A percentile compares a stretch with the other conserved stretches of the same genome.
phyloP scores from a whole-genome alignment of 345 rosid genomes.

The Moringa oleifera region DNA sequence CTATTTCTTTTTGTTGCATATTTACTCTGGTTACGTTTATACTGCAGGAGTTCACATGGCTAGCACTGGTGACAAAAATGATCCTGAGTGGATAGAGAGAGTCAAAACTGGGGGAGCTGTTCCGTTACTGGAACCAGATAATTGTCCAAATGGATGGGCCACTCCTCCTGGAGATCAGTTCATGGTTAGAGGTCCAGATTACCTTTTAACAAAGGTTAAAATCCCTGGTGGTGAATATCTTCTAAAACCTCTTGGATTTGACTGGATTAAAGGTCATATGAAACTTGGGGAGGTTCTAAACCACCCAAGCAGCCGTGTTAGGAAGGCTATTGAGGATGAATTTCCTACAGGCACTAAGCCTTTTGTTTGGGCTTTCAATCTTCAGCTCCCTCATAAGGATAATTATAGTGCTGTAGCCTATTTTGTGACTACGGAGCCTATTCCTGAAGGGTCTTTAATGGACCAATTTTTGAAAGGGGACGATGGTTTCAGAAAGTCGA shows the following conservation, averaged over 20 bases:
- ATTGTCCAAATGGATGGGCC: constrained; percentile 75
- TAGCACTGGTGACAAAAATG: constrained; percentile 26
- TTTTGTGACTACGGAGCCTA: constrained; percentile 54
- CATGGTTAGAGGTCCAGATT: constrained; percentile 88
- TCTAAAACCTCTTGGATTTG: constrained; percentile 80
- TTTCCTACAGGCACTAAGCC: constrained; percentile 61
- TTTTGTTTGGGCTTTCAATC: constrained; percentile 91
- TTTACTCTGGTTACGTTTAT: background rate
- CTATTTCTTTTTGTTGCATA: background rate
- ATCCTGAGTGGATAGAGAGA: constrained; percentile 65
- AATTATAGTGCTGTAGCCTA: constrained; percentile 86
- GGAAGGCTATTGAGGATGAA: constrained; percentile 50
- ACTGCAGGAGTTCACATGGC: constrained; percentile 37
- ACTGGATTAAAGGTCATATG: constrained; percentile 71
- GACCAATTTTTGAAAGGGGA: constrained; percentile 76
- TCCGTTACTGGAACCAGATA: constrained; percentile 61
- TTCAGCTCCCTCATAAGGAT: constrained; percentile 89
- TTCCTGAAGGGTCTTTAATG: constrained; percentile 65
- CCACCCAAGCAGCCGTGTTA: constrained; percentile 51
- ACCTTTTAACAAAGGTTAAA: constrained; percentile 63
- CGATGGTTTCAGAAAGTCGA: constrained; percentile 61
- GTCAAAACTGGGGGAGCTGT: constrained; percentile 73
- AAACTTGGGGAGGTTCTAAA: constrained; percentile 57
- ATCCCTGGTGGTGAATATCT: constrained; percentile 69
- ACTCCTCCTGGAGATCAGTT: constrained; percentile 69